phyloP scores from a whole-genome alignment of 805 yeast species.

The Hanseniaspora thailandica region DNA sequence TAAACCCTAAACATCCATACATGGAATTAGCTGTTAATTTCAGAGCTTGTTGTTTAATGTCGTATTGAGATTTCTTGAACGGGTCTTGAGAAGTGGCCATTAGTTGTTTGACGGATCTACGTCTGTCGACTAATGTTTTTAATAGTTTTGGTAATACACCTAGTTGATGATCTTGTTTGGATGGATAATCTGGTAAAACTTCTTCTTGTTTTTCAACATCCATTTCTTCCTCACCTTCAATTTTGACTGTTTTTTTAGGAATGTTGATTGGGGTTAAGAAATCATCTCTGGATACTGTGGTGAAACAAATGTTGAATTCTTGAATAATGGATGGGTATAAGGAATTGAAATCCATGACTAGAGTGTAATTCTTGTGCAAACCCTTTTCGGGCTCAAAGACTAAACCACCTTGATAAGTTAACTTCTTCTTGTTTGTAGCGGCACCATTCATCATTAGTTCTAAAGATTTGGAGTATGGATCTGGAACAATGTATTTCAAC shows the following conservation, averaged over 20 bases:
- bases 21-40: slow-evolving; percentile 97
- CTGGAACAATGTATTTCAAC: slow-evolving; percentile 77
- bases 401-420: slow-evolving; percentile 81
- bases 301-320: slow-evolving; percentile 92
- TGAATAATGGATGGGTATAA: slow-evolving; percentile 94
- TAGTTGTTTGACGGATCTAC: slow-evolving; percentile 81
- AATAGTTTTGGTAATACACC: slow-evolving; percentile 84
- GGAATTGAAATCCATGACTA: slow-evolving; percentile 97
- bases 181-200: slow-evolving; percentile 55
- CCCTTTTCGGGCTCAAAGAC: slow-evolving; percentile 97
- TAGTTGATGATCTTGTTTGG: slow-evolving; percentile 36
- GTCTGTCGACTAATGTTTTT: slow-evolving; percentile 74
- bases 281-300: slow-evolving; percentile 68
- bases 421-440: slow-evolving; percentile 41
- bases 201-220: slow-evolving; percentile 39
- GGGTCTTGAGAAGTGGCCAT: slow-evolving; percentile 63
- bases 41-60: slow-evolving; percentile 89
- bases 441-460: slow-evolving; percentile 33
- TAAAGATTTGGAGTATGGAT: slow-evolving; percentile 43
- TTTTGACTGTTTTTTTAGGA: slow-evolving; percentile 18
- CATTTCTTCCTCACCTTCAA: slow-evolving; percentile 17
- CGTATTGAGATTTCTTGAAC: slow-evolving; percentile 68
- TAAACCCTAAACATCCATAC: slow-evolving; percentile 96
- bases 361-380: slow-evolving; percentile 69
- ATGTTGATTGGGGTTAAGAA: slow-evolving; percentile 7